phyloP scores from a whole-genome alignment of 345 rosid species.

The Chamaenerion angustifolium region DNA sequence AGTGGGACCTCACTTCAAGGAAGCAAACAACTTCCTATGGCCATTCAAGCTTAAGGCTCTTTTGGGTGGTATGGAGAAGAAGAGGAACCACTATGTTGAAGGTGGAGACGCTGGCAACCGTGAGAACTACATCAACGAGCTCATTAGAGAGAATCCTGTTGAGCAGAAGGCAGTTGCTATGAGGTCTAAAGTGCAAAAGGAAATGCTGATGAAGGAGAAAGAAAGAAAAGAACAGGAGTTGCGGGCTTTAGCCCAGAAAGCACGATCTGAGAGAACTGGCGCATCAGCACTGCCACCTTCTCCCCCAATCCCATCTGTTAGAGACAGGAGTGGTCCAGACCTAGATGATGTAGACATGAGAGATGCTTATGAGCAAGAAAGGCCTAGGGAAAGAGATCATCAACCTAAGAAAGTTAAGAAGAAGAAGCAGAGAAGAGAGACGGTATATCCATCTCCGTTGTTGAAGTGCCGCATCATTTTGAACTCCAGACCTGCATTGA shows the following conservation, averaged over 20 bases:
- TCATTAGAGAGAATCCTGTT: conserved; percentile 23
- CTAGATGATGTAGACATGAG: conserved; percentile 38
- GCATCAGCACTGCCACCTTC: conserved; percentile 42
- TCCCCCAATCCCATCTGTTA: conserved; percentile 39
- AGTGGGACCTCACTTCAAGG: too few relatives aligned
- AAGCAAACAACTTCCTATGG: too few relatives aligned
- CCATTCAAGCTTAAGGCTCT: too few relatives aligned
- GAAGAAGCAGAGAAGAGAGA: conserved; percentile 76
- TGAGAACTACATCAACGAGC: too few relatives aligned
- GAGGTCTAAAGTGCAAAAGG: conserved; percentile 92
- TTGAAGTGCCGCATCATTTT: background rate
- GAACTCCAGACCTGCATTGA: conserved; percentile 3
- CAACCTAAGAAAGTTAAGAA: conserved; percentile 44
- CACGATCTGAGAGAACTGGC: conserved; percentile 83
- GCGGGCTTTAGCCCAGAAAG: conserved; percentile 86
- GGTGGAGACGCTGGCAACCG: too few relatives aligned
- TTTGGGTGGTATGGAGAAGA: too few relatives aligned
- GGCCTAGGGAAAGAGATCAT: conserved; percentile 14
- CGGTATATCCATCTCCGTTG: background rate
- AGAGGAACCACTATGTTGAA: too few relatives aligned
- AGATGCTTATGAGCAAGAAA: conserved; percentile 44
- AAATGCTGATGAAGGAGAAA: conserved; percentile 87
- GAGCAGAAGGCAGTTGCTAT: conserved; percentile 97
- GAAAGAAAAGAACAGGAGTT: conserved; percentile 83
- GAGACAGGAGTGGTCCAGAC: conserved; percentile 7